Percentiles rank a stretch among this genome's conserved stretches.
These are phyloP conservation scores for Verticillium albo-atrum DNA, from an alignment of 2,329 filamentous ascomycete species.

Conservation along the genomic window DNA sequence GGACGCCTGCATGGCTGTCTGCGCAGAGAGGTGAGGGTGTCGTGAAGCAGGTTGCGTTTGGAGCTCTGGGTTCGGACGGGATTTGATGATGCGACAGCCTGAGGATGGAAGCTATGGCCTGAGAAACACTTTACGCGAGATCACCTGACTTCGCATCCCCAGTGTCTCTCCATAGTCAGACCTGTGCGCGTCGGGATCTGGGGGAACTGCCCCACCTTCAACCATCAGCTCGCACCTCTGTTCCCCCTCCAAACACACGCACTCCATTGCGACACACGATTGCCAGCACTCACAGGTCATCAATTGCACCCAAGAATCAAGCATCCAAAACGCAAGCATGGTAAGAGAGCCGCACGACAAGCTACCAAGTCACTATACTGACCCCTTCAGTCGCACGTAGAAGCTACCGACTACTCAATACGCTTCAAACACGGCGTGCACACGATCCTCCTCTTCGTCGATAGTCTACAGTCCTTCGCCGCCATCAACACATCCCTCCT, in stretches of 20 bases:
- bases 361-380: not conserved
- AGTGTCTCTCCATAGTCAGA: not conserved
- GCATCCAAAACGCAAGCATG: not conserved
- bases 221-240: not conserved
- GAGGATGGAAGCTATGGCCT: not conserved
- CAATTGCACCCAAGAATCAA: not conserved
- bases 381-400: slow-evolving; percentile 13
- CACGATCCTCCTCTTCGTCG: slow-evolving; percentile 65
- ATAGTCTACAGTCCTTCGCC: slow-evolving; percentile 51
- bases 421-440: slow-evolving; percentile 69
- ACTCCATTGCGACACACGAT: not conserved
- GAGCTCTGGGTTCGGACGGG: not conserved
- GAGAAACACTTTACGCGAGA: slow-evolving; percentile 12
- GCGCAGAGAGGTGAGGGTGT: not conserved
- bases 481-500: slow-evolving; percentile 56
- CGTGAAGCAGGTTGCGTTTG: not conserved
- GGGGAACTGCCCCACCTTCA: slow-evolving; percentile 4
- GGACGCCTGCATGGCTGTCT: not conserved
- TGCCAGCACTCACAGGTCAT: not conserved
- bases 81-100: not conserved
- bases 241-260: not conserved
- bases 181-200: not conserved
- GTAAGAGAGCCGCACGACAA: not conserved
- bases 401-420: slow-evolving; percentile 57
- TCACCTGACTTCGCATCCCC: slow-evolving; percentile 25